Percentiles rank a stretch among this genome's conserved stretches.
Evolutionary conservation across 352 stramenopile species (phyloP).

Genomic region (Phytophthora niederhauseri): DNA sequence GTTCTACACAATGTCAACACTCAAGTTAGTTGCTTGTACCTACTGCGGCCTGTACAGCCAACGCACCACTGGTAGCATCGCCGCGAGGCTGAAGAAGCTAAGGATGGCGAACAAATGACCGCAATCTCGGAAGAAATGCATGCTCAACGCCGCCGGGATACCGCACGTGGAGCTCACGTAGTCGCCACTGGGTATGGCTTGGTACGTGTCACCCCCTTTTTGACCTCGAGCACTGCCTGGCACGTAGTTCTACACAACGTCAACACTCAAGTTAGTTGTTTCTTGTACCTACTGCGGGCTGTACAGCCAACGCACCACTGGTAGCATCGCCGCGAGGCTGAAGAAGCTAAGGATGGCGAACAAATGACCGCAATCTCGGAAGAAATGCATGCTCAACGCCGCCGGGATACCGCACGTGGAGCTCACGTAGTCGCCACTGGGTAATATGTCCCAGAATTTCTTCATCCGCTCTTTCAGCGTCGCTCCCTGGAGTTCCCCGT

Average conservation of each 20-base stretch:
- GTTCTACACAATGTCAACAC: slow-evolving; percentile 49
- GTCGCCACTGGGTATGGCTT: slow-evolving; percentile 60
- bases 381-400: slow-evolving; percentile 69
- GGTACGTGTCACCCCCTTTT: slow-evolving; percentile 53
- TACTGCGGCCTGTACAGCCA: neutral
- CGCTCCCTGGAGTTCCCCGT: slow-evolving; percentile 48
- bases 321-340: slow-evolving; percentile 69
- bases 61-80: slow-evolving; percentile 79
- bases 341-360: slow-evolving; percentile 72
- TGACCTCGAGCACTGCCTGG: slow-evolving; percentile 52
- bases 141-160: slow-evolving; percentile 66
- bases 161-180: slow-evolving; percentile 72
- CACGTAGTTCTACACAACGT: slow-evolving; percentile 62
- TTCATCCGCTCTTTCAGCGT: slow-evolving; percentile 49
- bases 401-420: slow-evolving; percentile 72
- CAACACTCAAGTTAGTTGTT: neutral
- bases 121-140: slow-evolving; percentile 72
- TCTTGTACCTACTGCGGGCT: neutral
- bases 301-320: slow-evolving; percentile 55
- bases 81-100: slow-evolving; percentile 67
- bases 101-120: slow-evolving; percentile 67
- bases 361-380: slow-evolving; percentile 65
- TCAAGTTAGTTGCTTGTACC: neutral
- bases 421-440: slow-evolving; percentile 61
- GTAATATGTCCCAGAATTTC: slow-evolving; percentile 52